Conservation (phyloP, 2,329 filamentous ascomycete genomes). For the Colletotrichum sp. region DNA sequence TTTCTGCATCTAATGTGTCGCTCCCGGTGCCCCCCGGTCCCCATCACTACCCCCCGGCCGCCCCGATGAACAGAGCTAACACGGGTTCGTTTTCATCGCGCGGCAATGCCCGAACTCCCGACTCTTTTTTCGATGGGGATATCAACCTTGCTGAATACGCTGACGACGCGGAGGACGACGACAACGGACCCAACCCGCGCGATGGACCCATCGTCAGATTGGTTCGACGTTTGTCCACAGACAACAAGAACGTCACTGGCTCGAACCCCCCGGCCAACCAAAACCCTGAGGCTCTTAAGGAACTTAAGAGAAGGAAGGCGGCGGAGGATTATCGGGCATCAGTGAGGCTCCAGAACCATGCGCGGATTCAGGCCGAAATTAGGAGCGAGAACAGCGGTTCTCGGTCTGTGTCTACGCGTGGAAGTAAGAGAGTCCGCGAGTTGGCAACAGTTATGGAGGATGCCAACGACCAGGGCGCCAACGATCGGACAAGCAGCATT, state of each 20-base stretch:
- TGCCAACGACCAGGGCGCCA: background rate
- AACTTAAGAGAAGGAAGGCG: background rate
- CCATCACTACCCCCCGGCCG: background rate
- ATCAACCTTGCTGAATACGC: slow-evolving; percentile 2
- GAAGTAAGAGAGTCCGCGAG: slow-evolving; percentile 4
- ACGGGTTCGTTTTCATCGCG: slow-evolving; percentile 4
- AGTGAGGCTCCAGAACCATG: background rate
- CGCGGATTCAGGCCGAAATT: slow-evolving; percentile 5
- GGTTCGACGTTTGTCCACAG: slow-evolving; percentile 50
- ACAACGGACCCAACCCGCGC: slow-evolving; percentile 30
- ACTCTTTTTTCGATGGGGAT: slow-evolving; percentile 1
- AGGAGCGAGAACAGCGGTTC: slow-evolving; percentile 6
- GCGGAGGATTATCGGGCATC: background rate
- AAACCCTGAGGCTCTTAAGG: background rate
- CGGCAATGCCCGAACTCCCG: background rate
- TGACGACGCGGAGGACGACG: slow-evolving; percentile 7
- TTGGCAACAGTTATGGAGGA: slow-evolving; percentile 12
- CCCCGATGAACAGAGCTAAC: background rate
- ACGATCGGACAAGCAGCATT: background rate
- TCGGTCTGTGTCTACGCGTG: slow-evolving; percentile 11
- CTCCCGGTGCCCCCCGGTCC: background rate
- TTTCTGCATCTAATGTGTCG: background rate
- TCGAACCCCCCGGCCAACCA: background rate
- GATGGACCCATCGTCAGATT: slow-evolving; percentile 50
- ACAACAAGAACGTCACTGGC: slow-evolving; percentile 35